Evolutionary conservation across 2,329 filamentous ascomycete species (phyloP).

Genomic region (Paecilomyces dactylethromorphus): DNA sequence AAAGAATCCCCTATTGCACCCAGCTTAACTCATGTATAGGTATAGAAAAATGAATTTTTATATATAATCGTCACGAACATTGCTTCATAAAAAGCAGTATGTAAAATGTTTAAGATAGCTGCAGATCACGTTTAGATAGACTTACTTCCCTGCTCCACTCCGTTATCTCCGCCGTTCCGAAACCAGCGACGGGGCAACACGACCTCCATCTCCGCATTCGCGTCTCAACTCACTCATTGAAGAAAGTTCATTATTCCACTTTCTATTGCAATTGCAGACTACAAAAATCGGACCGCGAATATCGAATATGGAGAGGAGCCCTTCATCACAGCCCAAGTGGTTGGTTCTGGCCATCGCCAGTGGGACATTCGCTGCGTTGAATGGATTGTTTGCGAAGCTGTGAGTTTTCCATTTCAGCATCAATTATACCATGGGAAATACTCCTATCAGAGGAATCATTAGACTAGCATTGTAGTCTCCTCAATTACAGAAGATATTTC

Average conservation of each 20-base stretch:
- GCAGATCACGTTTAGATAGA: not conserved
- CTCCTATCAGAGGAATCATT: not conserved
- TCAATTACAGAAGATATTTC: not conserved
- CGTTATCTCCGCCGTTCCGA: not conserved
- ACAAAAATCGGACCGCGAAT: not conserved
- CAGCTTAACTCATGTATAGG: not conserved
- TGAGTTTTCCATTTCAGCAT: slow-evolving; percentile 22
- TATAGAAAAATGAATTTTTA: not conserved
- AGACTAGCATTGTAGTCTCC: not conserved
- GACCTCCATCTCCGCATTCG: not conserved
- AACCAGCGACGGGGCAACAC: not conserved
- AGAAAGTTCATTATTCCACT: not conserved
- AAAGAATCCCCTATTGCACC: not conserved
- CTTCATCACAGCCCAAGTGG: slow-evolving; percentile 27
- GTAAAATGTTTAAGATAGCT: not conserved
- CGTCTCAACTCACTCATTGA: not conserved
- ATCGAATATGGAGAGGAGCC: not conserved
- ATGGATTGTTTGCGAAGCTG: slow-evolving; percentile 63
- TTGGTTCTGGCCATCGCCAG: slow-evolving; percentile 54
- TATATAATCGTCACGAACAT: not conserved
- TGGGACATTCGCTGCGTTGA: slow-evolving; percentile 57
- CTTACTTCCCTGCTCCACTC: not conserved
- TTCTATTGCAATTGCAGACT: not conserved
- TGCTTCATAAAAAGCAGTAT: not conserved
- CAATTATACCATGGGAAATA: not conserved